These are phyloP conservation scores for Fraxinus sp. DNA, from an alignment of 305 asterid genomes.

Conservation along the genomic window DNA sequence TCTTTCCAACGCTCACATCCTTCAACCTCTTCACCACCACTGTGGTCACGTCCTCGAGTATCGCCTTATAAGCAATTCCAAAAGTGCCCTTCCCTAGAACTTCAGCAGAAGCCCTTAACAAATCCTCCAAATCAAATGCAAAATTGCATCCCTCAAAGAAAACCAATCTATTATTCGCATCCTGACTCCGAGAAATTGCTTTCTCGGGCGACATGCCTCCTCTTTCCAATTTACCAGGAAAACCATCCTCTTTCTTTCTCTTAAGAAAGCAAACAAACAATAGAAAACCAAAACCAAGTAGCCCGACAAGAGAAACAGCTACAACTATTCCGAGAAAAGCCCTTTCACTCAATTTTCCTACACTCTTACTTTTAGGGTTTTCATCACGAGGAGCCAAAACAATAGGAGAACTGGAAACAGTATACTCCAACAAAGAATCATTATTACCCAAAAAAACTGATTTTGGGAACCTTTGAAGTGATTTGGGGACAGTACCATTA, in stretches of 20 bases:
- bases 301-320: conserved; percentile 63
- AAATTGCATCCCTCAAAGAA: conserved; percentile 88
- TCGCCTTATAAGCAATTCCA: conserved; percentile 83
- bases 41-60: conserved; percentile 68
- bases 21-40: conserved; percentile 93
- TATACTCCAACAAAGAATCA: conserved; percentile 45
- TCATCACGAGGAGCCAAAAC: conserved; percentile 49
- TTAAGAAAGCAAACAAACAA: conserved; percentile 59
- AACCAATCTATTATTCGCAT: conserved; percentile 65
- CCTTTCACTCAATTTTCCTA: conserved; percentile 53
- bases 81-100: conserved; percentile 88
- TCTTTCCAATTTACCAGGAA: conserved; percentile 63
- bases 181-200: conserved; percentile 64
- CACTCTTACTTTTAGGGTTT: conserved; percentile 33
- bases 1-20: conserved; percentile 75
- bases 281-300: conserved; percentile 63
- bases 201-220: conserved; percentile 78
- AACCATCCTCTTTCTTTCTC: conserved; percentile 40
- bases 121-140: conserved; percentile 88
- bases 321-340: conserved; percentile 70
- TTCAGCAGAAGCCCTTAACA: conserved; percentile 93
- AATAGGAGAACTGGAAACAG: conserved; percentile 40
- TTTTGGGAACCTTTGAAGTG: conserved; percentile 77
- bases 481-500: conserved; percentile 68
- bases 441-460: conserved; percentile 58